Percentiles rank a stretch among this genome's conserved stretches.
phyloP scores from a whole-genome alignment of 805 yeast genomes.

The Candida namnaoensis region DNA sequence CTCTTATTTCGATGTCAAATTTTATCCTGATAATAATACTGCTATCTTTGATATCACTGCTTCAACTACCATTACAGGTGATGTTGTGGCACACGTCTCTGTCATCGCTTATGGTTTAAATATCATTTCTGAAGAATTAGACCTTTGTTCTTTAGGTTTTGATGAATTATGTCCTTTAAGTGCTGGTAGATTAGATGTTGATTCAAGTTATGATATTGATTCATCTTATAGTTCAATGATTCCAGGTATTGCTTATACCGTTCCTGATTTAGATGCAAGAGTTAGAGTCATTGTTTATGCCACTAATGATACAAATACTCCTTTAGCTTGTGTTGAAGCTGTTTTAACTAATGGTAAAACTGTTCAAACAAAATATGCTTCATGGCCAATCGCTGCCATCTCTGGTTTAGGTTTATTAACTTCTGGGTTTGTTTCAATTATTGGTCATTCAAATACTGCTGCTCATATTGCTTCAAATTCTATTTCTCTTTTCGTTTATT shows the following conservation, averaged over 20 bases:
- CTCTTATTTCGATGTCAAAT: conserved; percentile 67
- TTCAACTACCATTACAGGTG: conserved; percentile 65
- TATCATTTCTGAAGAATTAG: conserved; percentile 42
- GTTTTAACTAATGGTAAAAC: conserved; percentile 81
- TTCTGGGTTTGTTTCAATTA: conserved; percentile 77
- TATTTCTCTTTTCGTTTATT: conserved; percentile 84
- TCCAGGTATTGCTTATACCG: conserved; percentile 79
- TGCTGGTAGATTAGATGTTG: conserved; percentile 78
- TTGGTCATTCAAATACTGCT: conserved; percentile 88
- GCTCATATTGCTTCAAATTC: conserved; percentile 97
- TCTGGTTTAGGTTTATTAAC: conserved; percentile 83
- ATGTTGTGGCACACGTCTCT: conserved; percentile 56
- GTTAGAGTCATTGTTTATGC: conserved; percentile 66
- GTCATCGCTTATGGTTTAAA: conserved; percentile 78
- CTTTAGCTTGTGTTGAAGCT: conserved; percentile 91
- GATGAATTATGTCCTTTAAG: conserved; percentile 70
- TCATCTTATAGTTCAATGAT: conserved; percentile 36
- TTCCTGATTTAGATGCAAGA: conserved; percentile 92
- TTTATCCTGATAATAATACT: conserved; percentile 55
- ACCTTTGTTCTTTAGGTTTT: conserved; percentile 57
- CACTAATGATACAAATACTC: conserved; percentile 32
- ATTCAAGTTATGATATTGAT: conserved; percentile 37
- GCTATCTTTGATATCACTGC: conserved; percentile 67
- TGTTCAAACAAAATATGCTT: conserved; percentile 83
- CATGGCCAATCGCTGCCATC: conserved; percentile 94